These are phyloP conservation scores for Curvularia sp. DNA, from an alignment of 2,329 filamentous ascomycete species.

Conservation along the genomic window DNA sequence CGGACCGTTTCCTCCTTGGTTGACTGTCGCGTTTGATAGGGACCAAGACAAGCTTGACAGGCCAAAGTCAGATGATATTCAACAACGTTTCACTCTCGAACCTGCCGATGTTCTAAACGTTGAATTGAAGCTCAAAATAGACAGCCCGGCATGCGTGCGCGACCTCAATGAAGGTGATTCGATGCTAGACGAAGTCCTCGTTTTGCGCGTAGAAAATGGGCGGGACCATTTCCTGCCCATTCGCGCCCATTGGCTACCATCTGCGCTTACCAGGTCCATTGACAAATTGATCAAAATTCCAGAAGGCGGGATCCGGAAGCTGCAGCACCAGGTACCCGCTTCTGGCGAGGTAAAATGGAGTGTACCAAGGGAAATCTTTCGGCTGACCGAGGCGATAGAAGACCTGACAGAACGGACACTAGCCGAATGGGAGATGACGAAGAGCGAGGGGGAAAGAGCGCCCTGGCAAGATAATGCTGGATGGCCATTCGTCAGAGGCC, in stretches of 20 bases:
- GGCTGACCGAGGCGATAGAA: slow-evolving; percentile 81
- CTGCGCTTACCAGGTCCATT: slow-evolving; percentile 83
- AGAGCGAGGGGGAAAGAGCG: slow-evolving; percentile 47
- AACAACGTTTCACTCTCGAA: slow-evolving; percentile 69
- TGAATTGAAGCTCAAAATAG: slow-evolving; percentile 71
- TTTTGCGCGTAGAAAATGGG: slow-evolving; percentile 82
- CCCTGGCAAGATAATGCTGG: slow-evolving; percentile 63
- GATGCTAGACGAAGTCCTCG: slow-evolving; percentile 82
- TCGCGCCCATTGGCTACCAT: slow-evolving; percentile 77
- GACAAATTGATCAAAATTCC: slow-evolving; percentile 87
- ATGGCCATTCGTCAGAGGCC: slow-evolving; percentile 64
- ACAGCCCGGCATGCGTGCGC: slow-evolving; percentile 67
- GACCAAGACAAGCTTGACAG: slow-evolving; percentile 52
- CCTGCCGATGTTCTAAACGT: slow-evolving; percentile 83
- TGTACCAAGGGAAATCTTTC: slow-evolving; percentile 87
- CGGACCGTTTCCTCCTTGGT: slow-evolving; percentile 68
- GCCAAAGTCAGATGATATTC: slow-evolving; percentile 37
- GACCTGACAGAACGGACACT: slow-evolving; percentile 64
- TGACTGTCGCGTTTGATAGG: slow-evolving; percentile 70
- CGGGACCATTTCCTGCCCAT: slow-evolving; percentile 91
- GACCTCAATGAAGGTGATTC: slow-evolving; percentile 72
- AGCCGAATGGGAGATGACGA: slow-evolving; percentile 69
- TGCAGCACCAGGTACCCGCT: slow-evolving; percentile 62
- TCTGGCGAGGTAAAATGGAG: slow-evolving; percentile 68
- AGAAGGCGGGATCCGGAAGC: slow-evolving; percentile 75